A percentile compares a stretch with the other conserved stretches of the same genome.
Evolutionary conservation across 148 eudicot species (phyloP).

Genomic region (Selenicereus undatus): DNA sequence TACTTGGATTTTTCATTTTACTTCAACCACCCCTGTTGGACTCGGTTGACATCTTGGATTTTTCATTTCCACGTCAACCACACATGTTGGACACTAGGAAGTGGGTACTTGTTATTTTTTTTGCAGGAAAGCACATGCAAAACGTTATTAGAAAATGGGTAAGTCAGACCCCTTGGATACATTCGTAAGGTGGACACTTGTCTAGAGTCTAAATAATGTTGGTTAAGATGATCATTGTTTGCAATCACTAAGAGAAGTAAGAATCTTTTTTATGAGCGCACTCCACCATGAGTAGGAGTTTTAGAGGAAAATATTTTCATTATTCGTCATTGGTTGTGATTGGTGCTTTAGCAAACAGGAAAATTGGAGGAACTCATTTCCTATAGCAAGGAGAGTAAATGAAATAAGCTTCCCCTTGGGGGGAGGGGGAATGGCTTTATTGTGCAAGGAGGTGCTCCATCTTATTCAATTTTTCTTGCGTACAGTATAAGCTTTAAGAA

Average conservation of each 20-base stretch:
- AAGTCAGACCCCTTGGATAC: not conserved
- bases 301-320: not conserved
- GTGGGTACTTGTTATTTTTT: no score
- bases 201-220: not conserved
- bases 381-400: not conserved
- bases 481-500: not conserved
- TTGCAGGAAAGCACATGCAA: no score
- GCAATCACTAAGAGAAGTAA: not conserved
- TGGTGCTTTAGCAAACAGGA: not conserved
- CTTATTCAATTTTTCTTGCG: not conserved
- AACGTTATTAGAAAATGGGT: no score
- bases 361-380: not conserved
- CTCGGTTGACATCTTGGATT: not conserved
- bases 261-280: not conserved
- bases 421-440: not conserved
- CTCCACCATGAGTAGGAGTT: not conserved
- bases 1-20: not conserved
- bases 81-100: no score
- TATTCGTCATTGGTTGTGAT: not conserved
- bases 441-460: not conserved
- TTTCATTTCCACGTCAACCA: no score
- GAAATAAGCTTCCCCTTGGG: not conserved
- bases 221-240: not conserved
- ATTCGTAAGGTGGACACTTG: not conserved
- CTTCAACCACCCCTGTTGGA: not conserved